Evolutionary conservation across 1,139 yeast genomes (phyloP).

Genomic region (Diutina mesorugosa): DNA sequence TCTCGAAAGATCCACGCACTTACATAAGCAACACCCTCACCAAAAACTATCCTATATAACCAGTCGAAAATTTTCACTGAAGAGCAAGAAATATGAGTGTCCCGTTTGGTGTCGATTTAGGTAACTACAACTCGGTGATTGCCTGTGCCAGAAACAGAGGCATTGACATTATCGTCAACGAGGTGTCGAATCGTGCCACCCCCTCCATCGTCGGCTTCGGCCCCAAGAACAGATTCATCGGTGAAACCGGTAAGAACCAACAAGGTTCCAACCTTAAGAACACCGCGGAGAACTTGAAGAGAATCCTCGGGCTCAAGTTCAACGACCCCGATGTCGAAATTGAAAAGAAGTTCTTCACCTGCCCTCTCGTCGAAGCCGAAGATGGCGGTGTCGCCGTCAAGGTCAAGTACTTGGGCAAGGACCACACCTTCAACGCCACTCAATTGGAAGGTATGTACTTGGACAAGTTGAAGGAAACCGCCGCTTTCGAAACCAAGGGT

Average conservation of each 20-base stretch:
- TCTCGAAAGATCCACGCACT: neutral
- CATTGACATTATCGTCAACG: slow-evolving; percentile 95
- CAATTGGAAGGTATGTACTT: slow-evolving; percentile 93
- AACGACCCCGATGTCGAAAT: slow-evolving; percentile 66
- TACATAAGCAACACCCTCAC: neutral
- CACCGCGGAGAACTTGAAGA: slow-evolving; percentile 87
- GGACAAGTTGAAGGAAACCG: slow-evolving; percentile 75
- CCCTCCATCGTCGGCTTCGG: slow-evolving; percentile 95
- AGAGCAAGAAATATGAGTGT: slow-evolving; percentile 30
- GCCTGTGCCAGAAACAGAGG: slow-evolving; percentile 99
- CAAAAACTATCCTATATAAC: neutral
- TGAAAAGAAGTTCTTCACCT: slow-evolving; percentile 65
- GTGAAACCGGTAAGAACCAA: slow-evolving; percentile 92
- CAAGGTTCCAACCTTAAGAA: slow-evolving; percentile 93
- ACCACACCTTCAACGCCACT: slow-evolving; percentile 68
- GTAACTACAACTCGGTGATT: slow-evolving; percentile 85
- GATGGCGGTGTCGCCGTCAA: slow-evolving; percentile 74
- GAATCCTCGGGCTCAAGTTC: slow-evolving; percentile 71
- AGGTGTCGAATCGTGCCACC: slow-evolving; percentile 94
- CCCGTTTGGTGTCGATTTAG: slow-evolving; percentile 98
- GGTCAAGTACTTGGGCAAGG: slow-evolving; percentile 75
- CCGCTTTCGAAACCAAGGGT: slow-evolving; percentile 72
- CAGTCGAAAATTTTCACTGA: slow-evolving; percentile 1
- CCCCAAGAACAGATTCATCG: slow-evolving; percentile 74
- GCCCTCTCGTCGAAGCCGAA: slow-evolving; percentile 53